Evolutionary conservation across 1,139 yeast species (phyloP).

Genomic region (Nakaseomyces sp.): DNA sequence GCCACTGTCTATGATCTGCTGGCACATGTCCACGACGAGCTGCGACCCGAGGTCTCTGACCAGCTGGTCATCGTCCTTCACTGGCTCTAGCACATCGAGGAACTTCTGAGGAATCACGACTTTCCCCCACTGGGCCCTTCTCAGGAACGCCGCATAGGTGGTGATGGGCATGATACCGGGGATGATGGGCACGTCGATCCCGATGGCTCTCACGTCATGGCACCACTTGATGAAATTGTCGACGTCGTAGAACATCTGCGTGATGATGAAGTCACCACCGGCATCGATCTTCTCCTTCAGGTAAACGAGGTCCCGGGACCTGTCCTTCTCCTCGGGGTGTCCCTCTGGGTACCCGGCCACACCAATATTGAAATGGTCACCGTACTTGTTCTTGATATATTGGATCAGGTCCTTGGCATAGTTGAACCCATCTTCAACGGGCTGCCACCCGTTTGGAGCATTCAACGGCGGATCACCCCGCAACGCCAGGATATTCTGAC

Average conservation of each 20-base stretch:
- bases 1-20: conserved; percentile 59
- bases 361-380: conserved; percentile 60
- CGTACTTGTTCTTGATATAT: conserved; percentile 48
- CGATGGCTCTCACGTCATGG: conserved; percentile 54
- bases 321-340: conserved; percentile 65
- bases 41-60: conserved; percentile 85
- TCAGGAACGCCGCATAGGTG: conserved; percentile 80
- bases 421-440: conserved; percentile 57
- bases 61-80: conserved; percentile 80
- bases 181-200: conserved; percentile 79
- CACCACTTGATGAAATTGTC: conserved; percentile 84
- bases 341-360: conserved; percentile 76
- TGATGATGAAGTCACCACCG: conserved; percentile 87
- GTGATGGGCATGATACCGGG: conserved; percentile 99
- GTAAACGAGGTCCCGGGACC: conserved; percentile 46
- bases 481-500: conserved; percentile 82
- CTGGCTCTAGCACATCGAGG: conserved; percentile 62
- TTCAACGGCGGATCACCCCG: conserved; percentile 83
- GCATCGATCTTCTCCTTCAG: conserved; percentile 84
- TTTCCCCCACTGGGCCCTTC: conserved; percentile 93
- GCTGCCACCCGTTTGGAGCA: conserved; percentile 35
- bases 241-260: conserved; percentile 89
- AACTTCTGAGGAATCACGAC: conserved; percentile 71
- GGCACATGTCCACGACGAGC: conserved; percentile 78
- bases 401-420: conserved; percentile 59